Conservation (phyloP, 805 yeast genomes). For the Pichia membranifaciens region DNA sequence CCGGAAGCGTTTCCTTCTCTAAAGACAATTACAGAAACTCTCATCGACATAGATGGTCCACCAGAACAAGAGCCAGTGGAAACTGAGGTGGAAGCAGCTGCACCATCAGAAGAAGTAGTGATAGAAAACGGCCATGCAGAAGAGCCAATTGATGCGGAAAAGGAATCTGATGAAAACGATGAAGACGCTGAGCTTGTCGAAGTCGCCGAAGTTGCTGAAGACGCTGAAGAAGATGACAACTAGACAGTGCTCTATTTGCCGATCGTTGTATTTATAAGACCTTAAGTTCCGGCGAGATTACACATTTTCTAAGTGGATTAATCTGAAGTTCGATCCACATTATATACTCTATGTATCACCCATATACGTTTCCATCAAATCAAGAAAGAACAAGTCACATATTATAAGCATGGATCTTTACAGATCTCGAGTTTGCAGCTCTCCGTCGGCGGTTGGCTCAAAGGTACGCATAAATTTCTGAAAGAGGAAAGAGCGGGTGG, state of each 20-base stretch:
- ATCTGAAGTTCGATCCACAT: too few relatives aligned
- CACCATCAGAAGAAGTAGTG: conserved; percentile 15
- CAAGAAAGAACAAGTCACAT: too few relatives aligned
- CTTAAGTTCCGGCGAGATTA: too few relatives aligned
- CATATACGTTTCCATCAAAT: too few relatives aligned
- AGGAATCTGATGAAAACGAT: background rate
- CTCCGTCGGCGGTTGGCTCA: too few relatives aligned
- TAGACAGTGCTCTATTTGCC: background rate
- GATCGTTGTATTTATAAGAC: too few relatives aligned
- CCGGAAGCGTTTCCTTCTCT: conserved; percentile 37
- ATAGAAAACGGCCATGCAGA: conserved; percentile 16
- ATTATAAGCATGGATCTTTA: too few relatives aligned
- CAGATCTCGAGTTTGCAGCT: too few relatives aligned
- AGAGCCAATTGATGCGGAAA: conserved; percentile 15
- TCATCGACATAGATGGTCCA: conserved; percentile 21
- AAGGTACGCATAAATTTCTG: too few relatives aligned
- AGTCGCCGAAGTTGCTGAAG: background rate
- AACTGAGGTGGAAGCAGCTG: conserved; percentile 17
- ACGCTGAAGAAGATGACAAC: background rate
- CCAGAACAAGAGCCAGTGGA: conserved; percentile 16
- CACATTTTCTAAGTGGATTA: too few relatives aligned
- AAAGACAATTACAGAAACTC: conserved; percentile 28
- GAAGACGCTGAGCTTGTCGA: background rate
- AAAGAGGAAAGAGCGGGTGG: too few relatives aligned
- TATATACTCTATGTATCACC: too few relatives aligned